A percentile compares a stretch with the other conserved stretches of the same genome.
Conservation (phyloP, 1,284 basidiomycete species). For the Rhodotorula sp. region DNA sequence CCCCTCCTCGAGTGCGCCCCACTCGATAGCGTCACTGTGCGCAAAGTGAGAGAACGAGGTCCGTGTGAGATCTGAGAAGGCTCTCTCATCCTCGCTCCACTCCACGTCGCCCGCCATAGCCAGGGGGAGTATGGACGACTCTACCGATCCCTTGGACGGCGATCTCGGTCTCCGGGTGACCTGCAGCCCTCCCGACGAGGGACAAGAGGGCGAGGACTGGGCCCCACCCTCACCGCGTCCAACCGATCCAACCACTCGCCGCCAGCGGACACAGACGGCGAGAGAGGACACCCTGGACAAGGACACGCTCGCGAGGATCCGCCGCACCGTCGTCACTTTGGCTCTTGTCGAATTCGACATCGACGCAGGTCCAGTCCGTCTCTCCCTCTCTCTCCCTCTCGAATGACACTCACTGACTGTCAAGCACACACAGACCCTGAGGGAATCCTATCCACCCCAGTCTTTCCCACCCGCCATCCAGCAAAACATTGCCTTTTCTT, state of each 20-base stretch:
- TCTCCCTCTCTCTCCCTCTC: constrained; percentile 21
- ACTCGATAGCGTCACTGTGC: too few species aligned
- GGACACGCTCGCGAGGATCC: constrained; percentile 58
- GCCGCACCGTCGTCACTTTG: constrained; percentile 74
- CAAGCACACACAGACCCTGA: constrained; percentile 5
- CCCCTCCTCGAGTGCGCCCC: too few species aligned
- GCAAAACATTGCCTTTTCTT: constrained; percentile 74
- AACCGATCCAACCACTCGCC: background rate
- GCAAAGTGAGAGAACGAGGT: too few species aligned
- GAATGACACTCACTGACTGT: constrained; percentile 10
- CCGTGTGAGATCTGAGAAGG: too few species aligned
- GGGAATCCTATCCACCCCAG: constrained; percentile 12
- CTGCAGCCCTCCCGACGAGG: background rate
- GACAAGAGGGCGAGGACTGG: background rate
- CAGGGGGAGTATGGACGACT: too few species aligned
- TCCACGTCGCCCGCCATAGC: background rate
- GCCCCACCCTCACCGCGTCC: background rate
- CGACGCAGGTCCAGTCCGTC: constrained; percentile 53
- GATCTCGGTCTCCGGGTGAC: background rate
- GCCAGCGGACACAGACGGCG: background rate
- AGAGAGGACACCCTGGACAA: constrained; percentile 51
- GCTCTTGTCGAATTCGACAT: constrained; percentile 84
- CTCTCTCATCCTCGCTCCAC: background rate
- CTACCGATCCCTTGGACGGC: background rate
- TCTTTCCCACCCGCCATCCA: constrained; percentile 27